Evolutionary conservation across 2,329 filamentous ascomycete genomes (phyloP), one percentile per base, ranked within the genome.

Genomic region (Juglanconis oblonga): DNA sequence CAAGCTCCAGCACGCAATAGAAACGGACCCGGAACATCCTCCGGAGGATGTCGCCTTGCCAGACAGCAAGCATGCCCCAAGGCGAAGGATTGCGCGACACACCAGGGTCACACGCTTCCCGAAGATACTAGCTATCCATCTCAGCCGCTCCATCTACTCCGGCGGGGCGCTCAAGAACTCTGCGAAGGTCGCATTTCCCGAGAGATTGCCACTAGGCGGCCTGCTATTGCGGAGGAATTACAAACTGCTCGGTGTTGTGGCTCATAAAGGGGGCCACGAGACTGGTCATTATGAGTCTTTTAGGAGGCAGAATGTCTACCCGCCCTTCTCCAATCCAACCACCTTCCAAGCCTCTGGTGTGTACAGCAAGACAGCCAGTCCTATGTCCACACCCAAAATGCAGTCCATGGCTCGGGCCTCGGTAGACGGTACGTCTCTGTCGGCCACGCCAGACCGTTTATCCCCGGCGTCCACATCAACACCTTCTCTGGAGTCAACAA

Each of bases 281-380:
- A 97, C 92, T 68, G 95, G 95, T 1, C 95, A 99, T 71, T 99
- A 99, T 76, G 95, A 99, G 73, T 94, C 92, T 1, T 98, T 98
- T 73, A 85, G 95, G 38, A 85, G 95, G 42, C 95, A 98, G 73
- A 89, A 91, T 61, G 76, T 91, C 8, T 86, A 88, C 54, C 78
- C 89, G 3, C 93, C 93, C 0, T 98, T 87, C 71, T 90, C 91
- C 1, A 97, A 94, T 7, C 87, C 90, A 0, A 88, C 90, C 66
- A 87, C 87, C 0, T 94, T 96, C 73, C 88, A 90, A 62, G 82
- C 83, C 5, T 90, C 90, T 42, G 88, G 87, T 6, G 85, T 88
- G 38, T 94, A 91, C 69, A 91, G 88, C 72, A 81, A 79, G 68
- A 76, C 85, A 55, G 81, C 84, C 62, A 79, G 84, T 65, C 79